Conservation (phyloP, 331 rosid species). For the Acacia pycnantha region DNA sequence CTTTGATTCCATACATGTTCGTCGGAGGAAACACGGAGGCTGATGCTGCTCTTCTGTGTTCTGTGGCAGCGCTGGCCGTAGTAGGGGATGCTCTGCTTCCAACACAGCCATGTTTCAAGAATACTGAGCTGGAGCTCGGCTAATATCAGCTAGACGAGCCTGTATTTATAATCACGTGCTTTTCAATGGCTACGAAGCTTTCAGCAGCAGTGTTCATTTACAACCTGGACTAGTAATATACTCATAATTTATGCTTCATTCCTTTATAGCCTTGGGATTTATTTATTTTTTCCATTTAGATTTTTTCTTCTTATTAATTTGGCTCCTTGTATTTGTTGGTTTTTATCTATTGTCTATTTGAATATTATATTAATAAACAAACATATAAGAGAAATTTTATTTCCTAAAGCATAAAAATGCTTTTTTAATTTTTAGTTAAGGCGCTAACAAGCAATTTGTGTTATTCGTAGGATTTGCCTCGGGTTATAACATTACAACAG, state of each 20-base stretch:
- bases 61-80: slow-evolving; percentile 16
- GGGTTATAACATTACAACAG: neutral
- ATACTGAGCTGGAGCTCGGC: too few species aligned
- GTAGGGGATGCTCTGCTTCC: slow-evolving; percentile 30
- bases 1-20: slow-evolving; percentile 46
- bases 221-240: neutral
- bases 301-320: too few species aligned
- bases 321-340: neutral
- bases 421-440: too few species aligned
- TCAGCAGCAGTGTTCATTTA: neutral
- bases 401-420: too few species aligned
- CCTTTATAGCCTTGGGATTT: too few species aligned
- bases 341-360: too few species aligned
- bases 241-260: neutral
- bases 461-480: neutral
- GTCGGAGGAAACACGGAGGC: slow-evolving; percentile 26
- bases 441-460: neutral
- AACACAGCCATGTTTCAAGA: neutral
- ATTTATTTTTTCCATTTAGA: neutral
- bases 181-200: neutral
- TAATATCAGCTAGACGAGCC: too few species aligned
- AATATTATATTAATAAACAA: too few species aligned
- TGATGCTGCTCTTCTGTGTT: neutral
- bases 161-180: neutral
- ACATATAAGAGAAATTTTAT: too few species aligned